These are phyloP conservation scores for Xylariaceae sp. DNA, from an alignment of 2,329 filamentous ascomycete genomes.

Conservation along the genomic window DNA sequence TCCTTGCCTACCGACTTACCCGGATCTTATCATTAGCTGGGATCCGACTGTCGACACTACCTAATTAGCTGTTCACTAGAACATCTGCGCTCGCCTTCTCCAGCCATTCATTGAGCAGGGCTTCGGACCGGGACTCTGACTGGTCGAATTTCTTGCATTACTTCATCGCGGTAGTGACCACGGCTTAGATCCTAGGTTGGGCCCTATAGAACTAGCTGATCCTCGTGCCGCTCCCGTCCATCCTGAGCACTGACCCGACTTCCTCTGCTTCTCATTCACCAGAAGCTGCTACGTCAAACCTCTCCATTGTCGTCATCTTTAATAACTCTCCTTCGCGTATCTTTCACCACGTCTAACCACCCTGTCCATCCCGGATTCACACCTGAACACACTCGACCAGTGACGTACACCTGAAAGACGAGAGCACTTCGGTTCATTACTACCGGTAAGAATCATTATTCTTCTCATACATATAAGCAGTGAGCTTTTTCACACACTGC, in stretches of 20 bases:
- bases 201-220: conserved; percentile 30
- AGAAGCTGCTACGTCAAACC: conserved; percentile 20
- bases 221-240: conserved; percentile 27
- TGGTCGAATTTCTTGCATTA: conserved; percentile 37
- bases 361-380: neutral
- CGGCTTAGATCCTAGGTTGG: conserved; percentile 25
- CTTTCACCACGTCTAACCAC: neutral
- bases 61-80: conserved; percentile 34
- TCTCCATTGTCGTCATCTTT: conserved; percentile 15
- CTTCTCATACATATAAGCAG: neutral
- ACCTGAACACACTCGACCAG: conserved; percentile 1
- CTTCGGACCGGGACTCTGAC: conserved; percentile 34
- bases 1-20: neutral
- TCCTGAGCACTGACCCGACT: conserved; percentile 25
- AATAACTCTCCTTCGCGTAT: neutral
- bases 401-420: conserved; percentile 1
- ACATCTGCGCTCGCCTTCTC: conserved; percentile 32
- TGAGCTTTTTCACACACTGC: conserved; percentile 1
- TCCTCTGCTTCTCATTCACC: conserved; percentile 22
- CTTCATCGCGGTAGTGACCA: conserved; percentile 26
- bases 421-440: neutral
- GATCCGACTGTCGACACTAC: conserved; percentile 18
- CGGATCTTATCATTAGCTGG: conserved; percentile 14
- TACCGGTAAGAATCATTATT: conserved; percentile 1
- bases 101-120: conserved; percentile 37